phyloP scores from a whole-genome alignment of 2,329 filamentous ascomycete species.

The Paraphaeosphaeria sporulosa region DNA sequence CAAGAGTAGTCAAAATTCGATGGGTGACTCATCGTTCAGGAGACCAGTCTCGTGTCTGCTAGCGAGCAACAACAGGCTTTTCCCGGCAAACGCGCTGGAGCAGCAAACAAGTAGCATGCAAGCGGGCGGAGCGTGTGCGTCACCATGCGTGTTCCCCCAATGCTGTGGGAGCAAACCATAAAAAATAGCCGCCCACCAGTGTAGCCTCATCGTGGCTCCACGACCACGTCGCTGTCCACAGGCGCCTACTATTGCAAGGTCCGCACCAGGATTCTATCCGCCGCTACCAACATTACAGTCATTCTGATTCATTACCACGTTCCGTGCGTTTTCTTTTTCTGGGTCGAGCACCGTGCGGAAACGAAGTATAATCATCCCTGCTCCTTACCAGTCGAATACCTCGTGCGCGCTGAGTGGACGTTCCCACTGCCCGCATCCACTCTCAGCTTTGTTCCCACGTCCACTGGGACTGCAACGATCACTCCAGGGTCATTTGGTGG shows the following conservation, averaged over 20 bases:
- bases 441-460: not conserved
- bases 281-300: not conserved
- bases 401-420: not conserved
- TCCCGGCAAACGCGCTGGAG: conserved; percentile 26
- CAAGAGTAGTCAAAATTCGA: not conserved
- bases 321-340: not conserved
- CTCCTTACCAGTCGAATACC: not conserved
- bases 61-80: conserved; percentile 29
- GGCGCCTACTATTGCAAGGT: not conserved
- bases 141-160: conserved; percentile 25
- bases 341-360: not conserved
- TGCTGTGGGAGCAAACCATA: conserved; percentile 24
- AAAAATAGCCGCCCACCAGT: conserved; percentile 20
- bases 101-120: conserved; percentile 26
- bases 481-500: not conserved
- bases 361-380: conserved; percentile 6
- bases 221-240: conserved; percentile 10
- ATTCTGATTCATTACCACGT: not conserved
- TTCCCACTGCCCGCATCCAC: not conserved
- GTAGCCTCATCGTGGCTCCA: conserved; percentile 16
- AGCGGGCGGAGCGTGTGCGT: conserved; percentile 29
- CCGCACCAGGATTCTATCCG: not conserved
- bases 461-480: not conserved
- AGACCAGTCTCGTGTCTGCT: conserved; percentile 21
- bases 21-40: conserved; percentile 32